Percentiles rank a stretch among this genome's conserved stretches.
These are phyloP conservation scores for Mortierella polycephala DNA, from an alignment of 371 early-diverging fungal genomes.

Conservation along the genomic window DNA sequence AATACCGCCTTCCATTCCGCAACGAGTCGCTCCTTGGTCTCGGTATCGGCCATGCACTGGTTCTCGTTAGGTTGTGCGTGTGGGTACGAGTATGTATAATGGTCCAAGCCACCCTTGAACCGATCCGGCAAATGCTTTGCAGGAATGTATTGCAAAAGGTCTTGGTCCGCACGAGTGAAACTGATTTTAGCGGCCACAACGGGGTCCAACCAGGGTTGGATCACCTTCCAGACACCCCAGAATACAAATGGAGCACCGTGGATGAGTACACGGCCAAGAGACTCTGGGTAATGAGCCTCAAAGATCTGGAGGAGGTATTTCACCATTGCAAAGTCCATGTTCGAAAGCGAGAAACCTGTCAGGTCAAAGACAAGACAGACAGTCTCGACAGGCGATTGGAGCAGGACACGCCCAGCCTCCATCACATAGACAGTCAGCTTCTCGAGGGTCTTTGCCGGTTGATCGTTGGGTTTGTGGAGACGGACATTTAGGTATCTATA, in stretches of 20 bases:
- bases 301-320: constrained; percentile 78
- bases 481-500: constrained; percentile 63
- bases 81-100: constrained; percentile 51
- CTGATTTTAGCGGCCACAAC: constrained; percentile 84
- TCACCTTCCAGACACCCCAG: constrained; percentile 80
- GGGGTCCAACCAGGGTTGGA: constrained; percentile 83
- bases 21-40: constrained; percentile 23
- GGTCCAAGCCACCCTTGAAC: constrained; percentile 51
- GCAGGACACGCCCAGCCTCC: constrained; percentile 80
- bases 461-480: constrained; percentile 63
- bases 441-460: constrained; percentile 62
- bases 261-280: constrained; percentile 75
- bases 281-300: constrained; percentile 89
- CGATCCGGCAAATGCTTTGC: constrained; percentile 55
- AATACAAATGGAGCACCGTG: constrained; percentile 92
- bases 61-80: constrained; percentile 45
- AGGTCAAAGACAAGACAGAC: constrained; percentile 86
- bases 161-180: constrained; percentile 78
- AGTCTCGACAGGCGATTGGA: constrained; percentile 80
- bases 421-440: constrained; percentile 77
- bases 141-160: constrained; percentile 72
- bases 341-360: constrained; percentile 77
- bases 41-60: constrained; percentile 51
- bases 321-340: constrained; percentile 81
- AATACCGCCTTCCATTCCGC: constrained; percentile 34